Evolutionary conservation across 1,139 yeast genomes (phyloP).

Genomic region (Sugiyamaella paludigena): DNA sequence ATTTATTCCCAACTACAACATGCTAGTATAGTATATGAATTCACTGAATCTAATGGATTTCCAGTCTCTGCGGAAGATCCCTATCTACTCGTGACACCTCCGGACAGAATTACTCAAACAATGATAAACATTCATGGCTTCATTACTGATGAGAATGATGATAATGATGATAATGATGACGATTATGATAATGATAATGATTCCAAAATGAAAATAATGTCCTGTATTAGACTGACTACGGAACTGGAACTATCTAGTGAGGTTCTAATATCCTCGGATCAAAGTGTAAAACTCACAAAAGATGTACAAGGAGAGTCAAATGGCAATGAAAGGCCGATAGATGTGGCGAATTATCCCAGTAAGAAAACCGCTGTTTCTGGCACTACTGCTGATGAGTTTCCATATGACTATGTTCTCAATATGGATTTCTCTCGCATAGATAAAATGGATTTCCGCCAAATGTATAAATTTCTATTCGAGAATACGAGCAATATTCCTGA

Average conservation of each 20-base stretch:
- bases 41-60: conserved; percentile 42
- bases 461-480: conserved; percentile 19
- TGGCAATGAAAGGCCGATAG: too few relatives aligned
- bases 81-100: conserved; percentile 22
- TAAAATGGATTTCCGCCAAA: conserved; percentile 17
- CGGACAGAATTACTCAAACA: conserved; percentile 15
- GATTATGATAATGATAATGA: too few relatives aligned
- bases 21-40: conserved; percentile 44
- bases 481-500: conserved; percentile 9
- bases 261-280: too few relatives aligned
- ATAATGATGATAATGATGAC: background rate
- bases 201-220: conserved; percentile 1
- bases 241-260: conserved; percentile 28
- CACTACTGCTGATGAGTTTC: background rate
- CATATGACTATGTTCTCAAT: conserved; percentile 11
- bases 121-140: conserved; percentile 17
- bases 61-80: conserved; percentile 49
- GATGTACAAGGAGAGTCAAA: too few relatives aligned
- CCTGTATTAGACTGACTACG: conserved; percentile 18
- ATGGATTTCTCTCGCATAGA: background rate
- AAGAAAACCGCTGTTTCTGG: too few relatives aligned
- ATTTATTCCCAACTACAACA: conserved; percentile 47
- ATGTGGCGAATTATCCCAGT: too few relatives aligned
- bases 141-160: conserved; percentile 12
- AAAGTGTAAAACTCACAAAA: too few relatives aligned